Evolutionary conservation across 2,329 filamentous ascomycete genomes (phyloP), one percentile per base, ranked within the genome.

Genomic region (Talaromyces sp.): DNA sequence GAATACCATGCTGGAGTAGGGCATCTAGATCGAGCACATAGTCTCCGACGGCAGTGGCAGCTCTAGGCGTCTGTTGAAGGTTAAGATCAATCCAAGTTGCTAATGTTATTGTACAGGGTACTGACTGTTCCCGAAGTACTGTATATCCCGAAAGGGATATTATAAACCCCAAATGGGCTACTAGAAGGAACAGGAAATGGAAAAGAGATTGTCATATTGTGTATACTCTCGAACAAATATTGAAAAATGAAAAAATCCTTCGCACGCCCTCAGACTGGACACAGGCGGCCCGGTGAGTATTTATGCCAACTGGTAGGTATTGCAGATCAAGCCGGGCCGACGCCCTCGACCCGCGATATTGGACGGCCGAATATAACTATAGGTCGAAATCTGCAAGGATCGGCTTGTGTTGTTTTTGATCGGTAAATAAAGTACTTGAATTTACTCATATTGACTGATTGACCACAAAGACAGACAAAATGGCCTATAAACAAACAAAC

Each of bases 121-220:
- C 60, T 45, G 16, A 62, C 60, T 31, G n/a, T 35, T 24, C 19
- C 48, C 13, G 33, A 3, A 31, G 13, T 43, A 56, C 47, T 54
- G 22, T 62, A 62, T 62, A 62, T 62, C 3, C 60, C 60, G 41
- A 54, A 62, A 11, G 60, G 48, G 22, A 62, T 56, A 19, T 62
- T 62, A 22, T 62, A 31, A 14, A 62, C 19, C 16, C 60, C 48
- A 27, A 62, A 62, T n/a, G 60, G 60, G 22, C 48, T 39, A 13
- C 16, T 87, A 86, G 77, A 93, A 91, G 52, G n/a, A 9, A 57
- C 19, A 19, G 35, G 31, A 37, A 57, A 33, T 8, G 31, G 52
- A 33, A 39, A 57, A 22, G n/a, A 37, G 31, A 57, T 37, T 10
- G 52, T 10, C n/a, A 33, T 37, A 19, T 37, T 57, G 35, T 3